Conservation (phyloP, 2,329 filamentous ascomycete genomes). For the Paecilomyces formosus region DNA sequence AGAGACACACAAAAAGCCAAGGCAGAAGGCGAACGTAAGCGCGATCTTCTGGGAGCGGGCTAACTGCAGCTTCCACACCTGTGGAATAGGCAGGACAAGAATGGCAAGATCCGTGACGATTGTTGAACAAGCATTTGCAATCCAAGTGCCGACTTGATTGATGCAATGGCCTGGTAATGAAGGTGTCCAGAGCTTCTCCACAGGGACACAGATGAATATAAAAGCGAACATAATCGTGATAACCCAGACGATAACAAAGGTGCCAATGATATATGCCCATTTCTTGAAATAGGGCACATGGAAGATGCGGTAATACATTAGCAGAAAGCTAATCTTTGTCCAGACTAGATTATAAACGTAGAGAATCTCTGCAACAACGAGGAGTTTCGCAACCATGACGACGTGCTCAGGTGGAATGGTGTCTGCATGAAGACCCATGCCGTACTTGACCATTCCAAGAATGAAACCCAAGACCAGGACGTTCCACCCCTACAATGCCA, state of each 20-base stretch:
- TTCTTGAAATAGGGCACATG: slow-evolving; percentile 18
- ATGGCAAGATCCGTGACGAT: slow-evolving; percentile 19
- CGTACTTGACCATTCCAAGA: slow-evolving; percentile 40
- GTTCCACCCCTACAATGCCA: slow-evolving; percentile 12
- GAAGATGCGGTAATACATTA: slow-evolving; percentile 23
- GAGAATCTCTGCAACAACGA: slow-evolving; percentile 33
- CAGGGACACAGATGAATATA: slow-evolving; percentile 21
- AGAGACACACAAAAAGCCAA: slow-evolving; percentile 16
- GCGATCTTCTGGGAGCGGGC: slow-evolving; percentile 13
- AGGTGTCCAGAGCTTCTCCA: slow-evolving; percentile 21
- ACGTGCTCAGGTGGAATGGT: slow-evolving; percentile 29
- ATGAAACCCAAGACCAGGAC: slow-evolving; percentile 40
- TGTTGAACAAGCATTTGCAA: slow-evolving; percentile 17
- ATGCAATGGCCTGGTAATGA: slow-evolving; percentile 17
- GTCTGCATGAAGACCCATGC: slow-evolving; percentile 43
- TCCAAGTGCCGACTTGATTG: slow-evolving; percentile 19
- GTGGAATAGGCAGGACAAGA: slow-evolving; percentile 16
- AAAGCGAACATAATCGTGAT: slow-evolving; percentile 21
- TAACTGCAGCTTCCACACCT: slow-evolving; percentile 21
- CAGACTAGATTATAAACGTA: slow-evolving; percentile 27
- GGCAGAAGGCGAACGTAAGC: slow-evolving; percentile 13
- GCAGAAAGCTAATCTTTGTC: slow-evolving; percentile 19
- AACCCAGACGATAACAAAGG: slow-evolving; percentile 17
- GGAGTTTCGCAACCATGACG: slow-evolving; percentile 20
- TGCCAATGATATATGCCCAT: slow-evolving; percentile 19